These are phyloP conservation scores for Penicillium herquei DNA, from an alignment of 495 filamentous ascomycete species.

Conservation along the genomic window DNA sequence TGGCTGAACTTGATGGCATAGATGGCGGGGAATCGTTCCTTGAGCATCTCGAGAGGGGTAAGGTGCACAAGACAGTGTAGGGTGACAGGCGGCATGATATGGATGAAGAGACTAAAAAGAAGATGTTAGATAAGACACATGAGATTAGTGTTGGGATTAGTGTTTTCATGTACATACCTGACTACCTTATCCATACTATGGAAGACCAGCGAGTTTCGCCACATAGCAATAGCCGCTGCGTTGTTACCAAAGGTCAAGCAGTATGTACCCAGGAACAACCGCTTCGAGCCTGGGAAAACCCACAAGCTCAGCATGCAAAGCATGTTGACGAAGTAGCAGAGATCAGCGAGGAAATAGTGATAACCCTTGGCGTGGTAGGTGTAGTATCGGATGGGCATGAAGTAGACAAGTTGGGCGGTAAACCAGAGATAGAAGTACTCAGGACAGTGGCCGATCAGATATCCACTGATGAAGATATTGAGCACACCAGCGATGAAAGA, in stretches of 20 bases:
- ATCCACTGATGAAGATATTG: conserved; percentile 95
- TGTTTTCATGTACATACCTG: conserved; percentile 55
- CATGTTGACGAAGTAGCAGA: conserved; percentile 97
- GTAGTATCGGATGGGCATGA: conserved; percentile 93
- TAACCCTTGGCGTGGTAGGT: conserved; percentile 87
- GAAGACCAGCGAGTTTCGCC: conserved; percentile 97
- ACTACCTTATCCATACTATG: conserved; percentile 96
- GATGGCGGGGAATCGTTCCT: conserved; percentile 79
- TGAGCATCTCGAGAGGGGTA: conserved; percentile 59
- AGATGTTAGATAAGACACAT: neutral
- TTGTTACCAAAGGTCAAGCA: conserved; percentile 96
- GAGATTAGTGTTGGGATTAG: neutral
- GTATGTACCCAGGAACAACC: conserved; percentile 89
- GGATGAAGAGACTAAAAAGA: conserved; percentile 76
- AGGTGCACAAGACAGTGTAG: conserved; percentile 91
- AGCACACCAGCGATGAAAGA: conserved; percentile 95
- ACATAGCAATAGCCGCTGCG: conserved; percentile 97
- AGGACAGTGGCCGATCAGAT: conserved; percentile 82
- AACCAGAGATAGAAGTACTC: conserved; percentile 93
- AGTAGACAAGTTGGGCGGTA: conserved; percentile 78
- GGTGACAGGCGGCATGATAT: conserved; percentile 95
- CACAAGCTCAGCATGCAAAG: conserved; percentile 80
- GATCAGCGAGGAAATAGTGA: conserved; percentile 95
- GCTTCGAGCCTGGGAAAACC: conserved; percentile 86
- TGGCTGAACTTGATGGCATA: conserved; percentile 75